Evolutionary conservation across 305 asterid genomes (phyloP).

Genomic region (Solanum chacoense): DNA sequence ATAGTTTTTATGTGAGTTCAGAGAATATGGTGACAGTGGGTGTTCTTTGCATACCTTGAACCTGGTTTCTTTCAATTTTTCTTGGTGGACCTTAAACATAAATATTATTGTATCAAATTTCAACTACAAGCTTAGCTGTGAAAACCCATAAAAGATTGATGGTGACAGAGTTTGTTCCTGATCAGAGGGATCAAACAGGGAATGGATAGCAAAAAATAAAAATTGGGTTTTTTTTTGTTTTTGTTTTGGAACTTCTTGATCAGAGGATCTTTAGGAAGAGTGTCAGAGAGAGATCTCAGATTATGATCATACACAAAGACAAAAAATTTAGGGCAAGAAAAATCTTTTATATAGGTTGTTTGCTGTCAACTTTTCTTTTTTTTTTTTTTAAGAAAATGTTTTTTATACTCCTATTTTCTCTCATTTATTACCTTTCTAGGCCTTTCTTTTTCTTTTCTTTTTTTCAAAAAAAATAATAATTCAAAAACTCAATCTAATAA

Average conservation of each 20-base stretch:
- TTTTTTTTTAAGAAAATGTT: background rate
- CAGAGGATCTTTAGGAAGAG: constrained; percentile 15
- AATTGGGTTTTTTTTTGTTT: background rate
- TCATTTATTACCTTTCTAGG: background rate
- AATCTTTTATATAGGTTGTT: background rate
- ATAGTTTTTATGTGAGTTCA: constrained; percentile 37
- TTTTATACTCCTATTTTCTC: background rate
- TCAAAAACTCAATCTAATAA: background rate
- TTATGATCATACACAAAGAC: constrained; percentile 9
- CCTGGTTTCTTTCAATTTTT: constrained; percentile 32
- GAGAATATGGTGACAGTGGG: constrained; percentile 52
- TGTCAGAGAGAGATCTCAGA: constrained; percentile 81
- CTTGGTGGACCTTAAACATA: constrained; percentile 50
- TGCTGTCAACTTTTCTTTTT: background rate
- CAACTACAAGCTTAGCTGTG: constrained; percentile 75
- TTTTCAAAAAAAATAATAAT: no score
- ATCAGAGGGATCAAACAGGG: constrained; percentile 34
- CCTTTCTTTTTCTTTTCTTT: background rate
- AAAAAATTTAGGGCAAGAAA: background rate
- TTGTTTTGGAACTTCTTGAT: constrained; percentile 41
- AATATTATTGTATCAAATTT: constrained; percentile 35
- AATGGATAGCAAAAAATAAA: constrained; percentile 38
- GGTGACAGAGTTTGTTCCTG: constrained; percentile 90
- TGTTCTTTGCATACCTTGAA: constrained; percentile 68
- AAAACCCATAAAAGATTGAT: constrained; percentile 58